Conservation (phyloP, 78 protist species). For the Cavenderia fasciculata region DNA sequence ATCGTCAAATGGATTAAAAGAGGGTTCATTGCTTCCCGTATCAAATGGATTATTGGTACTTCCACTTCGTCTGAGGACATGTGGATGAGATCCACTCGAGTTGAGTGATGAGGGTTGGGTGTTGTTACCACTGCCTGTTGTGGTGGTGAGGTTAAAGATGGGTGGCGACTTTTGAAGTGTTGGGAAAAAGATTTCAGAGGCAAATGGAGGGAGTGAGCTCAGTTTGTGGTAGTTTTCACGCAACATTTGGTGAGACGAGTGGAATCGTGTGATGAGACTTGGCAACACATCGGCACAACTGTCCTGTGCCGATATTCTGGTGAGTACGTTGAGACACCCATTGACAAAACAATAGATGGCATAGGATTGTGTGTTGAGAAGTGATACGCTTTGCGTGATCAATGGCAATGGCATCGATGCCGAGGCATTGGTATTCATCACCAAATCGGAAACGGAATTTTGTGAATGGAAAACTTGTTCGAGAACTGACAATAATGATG, state of each 20-base stretch:
- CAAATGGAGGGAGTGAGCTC: not conserved
- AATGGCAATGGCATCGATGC: constrained; percentile 26
- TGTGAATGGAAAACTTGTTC: constrained; percentile 32
- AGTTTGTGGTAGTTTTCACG: constrained; percentile 33
- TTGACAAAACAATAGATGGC: constrained; percentile 49
- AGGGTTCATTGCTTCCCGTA: constrained; percentile 9
- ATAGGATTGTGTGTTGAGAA: constrained; percentile 40
- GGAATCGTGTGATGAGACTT: not conserved
- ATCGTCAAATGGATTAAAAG: constrained; percentile 39
- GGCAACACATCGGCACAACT: not conserved
- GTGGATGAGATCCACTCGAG: not conserved
- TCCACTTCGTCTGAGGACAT: not conserved
- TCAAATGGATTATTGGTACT: constrained; percentile 26
- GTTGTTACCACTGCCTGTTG: not conserved
- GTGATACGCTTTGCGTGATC: constrained; percentile 3
- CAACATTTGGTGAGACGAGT: not conserved
- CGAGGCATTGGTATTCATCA: not conserved
- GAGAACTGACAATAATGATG: not conserved
- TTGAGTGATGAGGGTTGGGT: not conserved
- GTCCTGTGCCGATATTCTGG: not conserved
- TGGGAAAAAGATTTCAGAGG: constrained; percentile 55
- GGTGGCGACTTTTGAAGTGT: constrained; percentile 36
- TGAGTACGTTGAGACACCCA: constrained; percentile 7
- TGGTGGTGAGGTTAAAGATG: not conserved
- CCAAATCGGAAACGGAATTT: not conserved